A percentile compares a stretch with the other conserved stretches of the same genome.
These are phyloP conservation scores for Daldinia sp. DNA, from an alignment of 2,329 filamentous ascomycete genomes.

Conservation along the genomic window DNA sequence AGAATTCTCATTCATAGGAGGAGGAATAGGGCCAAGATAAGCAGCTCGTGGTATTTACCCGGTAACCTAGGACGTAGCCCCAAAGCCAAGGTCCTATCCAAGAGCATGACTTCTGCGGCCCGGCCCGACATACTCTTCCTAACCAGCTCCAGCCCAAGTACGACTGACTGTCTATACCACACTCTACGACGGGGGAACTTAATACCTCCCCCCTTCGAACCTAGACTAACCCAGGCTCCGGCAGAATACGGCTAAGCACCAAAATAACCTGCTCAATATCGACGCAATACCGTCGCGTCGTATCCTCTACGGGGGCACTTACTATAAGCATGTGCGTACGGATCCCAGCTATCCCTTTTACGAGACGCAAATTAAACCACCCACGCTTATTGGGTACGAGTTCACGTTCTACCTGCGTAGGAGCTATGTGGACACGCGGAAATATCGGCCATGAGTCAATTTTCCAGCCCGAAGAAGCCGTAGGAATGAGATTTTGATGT, in stretches of 20 bases:
- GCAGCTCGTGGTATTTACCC: too few relatives aligned
- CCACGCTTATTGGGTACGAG: not conserved
- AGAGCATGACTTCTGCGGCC: too few relatives aligned
- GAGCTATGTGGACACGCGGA: too few relatives aligned
- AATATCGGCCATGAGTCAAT: not conserved
- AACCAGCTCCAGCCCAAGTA: not conserved
- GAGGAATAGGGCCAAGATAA: too few relatives aligned
- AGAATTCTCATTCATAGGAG: too few relatives aligned
- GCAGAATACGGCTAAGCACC: not conserved
- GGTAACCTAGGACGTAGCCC: too few relatives aligned
- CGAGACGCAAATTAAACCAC: not conserved
- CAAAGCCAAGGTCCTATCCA: too few relatives aligned
- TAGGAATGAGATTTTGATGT: constrained; percentile 1
- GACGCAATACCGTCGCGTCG: not conserved
- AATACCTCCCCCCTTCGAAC: not conserved
- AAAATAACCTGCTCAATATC: not conserved
- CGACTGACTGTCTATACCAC: not conserved
- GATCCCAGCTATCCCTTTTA: not conserved
- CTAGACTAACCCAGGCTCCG: not conserved
- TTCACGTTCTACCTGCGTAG: not conserved
- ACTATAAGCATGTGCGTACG: not conserved
- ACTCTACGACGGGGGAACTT: not conserved
- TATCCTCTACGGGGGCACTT: too few relatives aligned
- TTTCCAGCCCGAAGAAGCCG: not conserved
- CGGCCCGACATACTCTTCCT: not conserved